Conservation (phyloP, 176 grass and related monocot species). For the Cenchrus fungigraminus region DNA sequence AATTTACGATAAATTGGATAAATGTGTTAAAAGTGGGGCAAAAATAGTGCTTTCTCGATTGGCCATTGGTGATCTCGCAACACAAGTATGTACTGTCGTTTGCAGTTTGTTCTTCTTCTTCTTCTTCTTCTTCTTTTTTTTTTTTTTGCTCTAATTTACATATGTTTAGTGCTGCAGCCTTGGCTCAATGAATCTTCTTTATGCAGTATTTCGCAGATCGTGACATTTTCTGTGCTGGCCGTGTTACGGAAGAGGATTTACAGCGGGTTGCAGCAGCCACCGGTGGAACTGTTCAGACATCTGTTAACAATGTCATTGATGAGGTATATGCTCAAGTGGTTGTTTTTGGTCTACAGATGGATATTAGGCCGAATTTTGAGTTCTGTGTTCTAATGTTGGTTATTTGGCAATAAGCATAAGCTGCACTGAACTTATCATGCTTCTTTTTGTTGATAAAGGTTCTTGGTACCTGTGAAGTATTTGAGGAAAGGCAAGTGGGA, state of each 20-base stretch:
- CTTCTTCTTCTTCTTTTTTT: too few relatives aligned
- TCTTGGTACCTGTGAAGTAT: constrained; percentile 87
- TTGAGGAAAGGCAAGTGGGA: constrained; percentile 83
- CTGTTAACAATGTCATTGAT: constrained; percentile 84
- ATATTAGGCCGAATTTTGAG: not conserved
- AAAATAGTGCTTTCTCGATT: constrained; percentile 75
- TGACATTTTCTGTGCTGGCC: constrained; percentile 98
- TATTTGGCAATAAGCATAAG: not conserved
- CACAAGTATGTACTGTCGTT: constrained; percentile 51
- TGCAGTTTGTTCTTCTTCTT: not conserved
- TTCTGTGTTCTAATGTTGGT: not conserved
- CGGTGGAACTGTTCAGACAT: constrained; percentile 89
- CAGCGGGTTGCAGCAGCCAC: constrained; percentile 88
- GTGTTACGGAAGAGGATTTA: constrained; percentile 88
- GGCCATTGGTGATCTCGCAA: constrained; percentile 84
- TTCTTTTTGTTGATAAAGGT: constrained; percentile 57
- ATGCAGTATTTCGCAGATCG: constrained; percentile 82
- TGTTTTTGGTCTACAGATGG: not conserved
- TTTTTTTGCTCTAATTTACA: not conserved
- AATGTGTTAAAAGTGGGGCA: constrained; percentile 87
- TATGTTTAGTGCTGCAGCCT: not conserved
- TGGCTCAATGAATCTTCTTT: not conserved
- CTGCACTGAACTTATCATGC: constrained; percentile 7
- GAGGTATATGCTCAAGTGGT: constrained; percentile 51
- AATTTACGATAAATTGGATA: constrained; percentile 97